phyloP scores from a whole-genome alignment of 2,329 filamentous ascomycete species.

The Colletotrichum graminicola region DNA sequence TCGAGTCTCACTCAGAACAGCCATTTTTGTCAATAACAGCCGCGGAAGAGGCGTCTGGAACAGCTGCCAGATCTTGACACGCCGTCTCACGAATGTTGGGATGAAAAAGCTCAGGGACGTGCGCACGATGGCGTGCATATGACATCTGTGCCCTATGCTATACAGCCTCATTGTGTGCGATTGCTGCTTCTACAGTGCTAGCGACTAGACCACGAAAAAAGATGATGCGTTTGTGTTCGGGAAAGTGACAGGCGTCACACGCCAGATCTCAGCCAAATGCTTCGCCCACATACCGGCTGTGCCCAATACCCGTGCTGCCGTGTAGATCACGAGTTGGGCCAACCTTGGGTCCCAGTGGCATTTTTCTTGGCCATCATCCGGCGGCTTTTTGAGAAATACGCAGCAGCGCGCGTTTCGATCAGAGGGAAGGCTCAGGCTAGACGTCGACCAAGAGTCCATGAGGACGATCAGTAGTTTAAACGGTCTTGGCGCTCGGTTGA shows the following conservation, averaged over 20 bases:
- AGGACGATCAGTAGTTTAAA: slow-evolving; percentile 1
- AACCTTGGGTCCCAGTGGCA: not conserved
- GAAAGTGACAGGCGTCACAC: not conserved
- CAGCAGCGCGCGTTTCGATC: slow-evolving; percentile 26
- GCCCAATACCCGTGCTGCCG: slow-evolving; percentile 35
- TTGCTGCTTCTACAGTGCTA: not conserved
- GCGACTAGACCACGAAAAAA: not conserved
- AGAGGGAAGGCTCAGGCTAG: not conserved
- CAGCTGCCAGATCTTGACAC: slow-evolving; percentile 23
- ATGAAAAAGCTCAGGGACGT: slow-evolving; percentile 28
- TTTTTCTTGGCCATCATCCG: not conserved
- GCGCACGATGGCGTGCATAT: slow-evolving; percentile 10
- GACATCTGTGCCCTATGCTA: not conserved
- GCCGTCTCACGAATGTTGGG: slow-evolving; percentile 15
- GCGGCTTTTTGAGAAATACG: slow-evolving; percentile 5
- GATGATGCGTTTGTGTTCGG: slow-evolving; percentile 27
- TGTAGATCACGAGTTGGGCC: slow-evolving; percentile 33
- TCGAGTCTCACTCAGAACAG: slow-evolving; percentile 9
- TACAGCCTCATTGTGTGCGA: not conserved
- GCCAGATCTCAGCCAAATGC: not conserved
- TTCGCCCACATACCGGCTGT: slow-evolving; percentile 26
- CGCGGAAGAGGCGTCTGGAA: slow-evolving; percentile 17
- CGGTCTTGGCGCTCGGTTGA: slow-evolving; percentile 7
- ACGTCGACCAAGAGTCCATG: not conserved
- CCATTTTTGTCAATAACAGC: slow-evolving; percentile 6